phyloP scores from a whole-genome alignment of 2,329 filamentous ascomycete genomes.

The Cryphonectria naterciae region DNA sequence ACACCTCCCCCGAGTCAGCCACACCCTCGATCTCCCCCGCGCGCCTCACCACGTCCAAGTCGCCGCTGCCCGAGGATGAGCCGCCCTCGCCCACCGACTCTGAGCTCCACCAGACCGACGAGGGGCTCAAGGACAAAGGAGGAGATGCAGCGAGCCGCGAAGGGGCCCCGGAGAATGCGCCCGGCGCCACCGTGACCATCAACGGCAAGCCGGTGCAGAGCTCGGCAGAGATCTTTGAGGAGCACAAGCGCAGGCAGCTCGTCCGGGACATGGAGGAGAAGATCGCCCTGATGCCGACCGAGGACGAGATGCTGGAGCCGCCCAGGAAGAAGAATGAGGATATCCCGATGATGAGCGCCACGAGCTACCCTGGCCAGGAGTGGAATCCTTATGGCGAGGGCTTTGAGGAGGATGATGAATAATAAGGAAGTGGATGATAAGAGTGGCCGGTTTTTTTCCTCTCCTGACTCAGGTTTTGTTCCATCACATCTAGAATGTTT shows the following conservation, averaged over 20 bases:
- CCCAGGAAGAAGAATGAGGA: conserved; percentile 47
- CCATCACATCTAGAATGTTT: not conserved
- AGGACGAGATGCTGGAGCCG: conserved; percentile 33
- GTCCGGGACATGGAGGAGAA: conserved; percentile 57
- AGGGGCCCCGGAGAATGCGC: not conserved
- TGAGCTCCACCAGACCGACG: conserved; percentile 38
- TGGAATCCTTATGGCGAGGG: conserved; percentile 61
- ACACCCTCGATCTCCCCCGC: not conserved
- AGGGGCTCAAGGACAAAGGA: conserved; percentile 34
- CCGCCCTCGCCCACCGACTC: conserved; percentile 19
- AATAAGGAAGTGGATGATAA: not conserved
- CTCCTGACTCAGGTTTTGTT: too few relatives aligned
- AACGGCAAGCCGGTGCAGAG: conserved; percentile 33
- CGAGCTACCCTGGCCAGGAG: conserved; percentile 72
- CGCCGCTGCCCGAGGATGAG: conserved; percentile 19
- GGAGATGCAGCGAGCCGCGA: not conserved
- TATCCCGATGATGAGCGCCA: conserved; percentile 64
- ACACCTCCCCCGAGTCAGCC: conserved; percentile 1
- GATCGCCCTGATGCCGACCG: conserved; percentile 47
- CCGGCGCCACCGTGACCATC: conserved; percentile 11
- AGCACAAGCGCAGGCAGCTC: conserved; percentile 49
- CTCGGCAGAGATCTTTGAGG: conserved; percentile 43
- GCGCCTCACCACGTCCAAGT: not conserved
- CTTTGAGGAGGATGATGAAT: conserved; percentile 35
- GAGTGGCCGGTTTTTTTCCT: not conserved